Evolutionary conservation across 169 alveolate species (phyloP).

Genomic region (Babesia gibsoni): DNA sequence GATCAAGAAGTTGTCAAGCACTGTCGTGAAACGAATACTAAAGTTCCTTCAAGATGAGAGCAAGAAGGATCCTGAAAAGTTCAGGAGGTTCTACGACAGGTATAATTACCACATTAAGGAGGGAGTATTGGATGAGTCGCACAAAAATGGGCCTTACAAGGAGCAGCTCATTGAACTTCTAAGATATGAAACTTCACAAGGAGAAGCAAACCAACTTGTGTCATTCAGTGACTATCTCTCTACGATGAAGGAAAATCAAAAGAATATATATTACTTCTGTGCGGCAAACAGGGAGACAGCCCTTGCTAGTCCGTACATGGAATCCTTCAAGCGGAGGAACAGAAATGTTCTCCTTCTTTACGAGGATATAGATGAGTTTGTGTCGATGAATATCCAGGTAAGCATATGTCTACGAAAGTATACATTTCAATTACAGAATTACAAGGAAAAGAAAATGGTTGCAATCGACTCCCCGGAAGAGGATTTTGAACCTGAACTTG

Average conservation of each 20-base stretch:
- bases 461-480: conserved; percentile 71
- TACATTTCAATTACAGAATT: conserved; percentile 16
- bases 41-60: conserved; percentile 87
- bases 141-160: conserved; percentile 65
- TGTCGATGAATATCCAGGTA: conserved; percentile 77
- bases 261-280: conserved; percentile 83
- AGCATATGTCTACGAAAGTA: background rate
- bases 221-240: conserved; percentile 72
- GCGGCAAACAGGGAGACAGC: conserved; percentile 79
- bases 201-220: conserved; percentile 54
- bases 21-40: conserved; percentile 87
- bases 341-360: conserved; percentile 81
- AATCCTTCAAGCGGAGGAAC: conserved; percentile 73
- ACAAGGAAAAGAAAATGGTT: conserved; percentile 67
- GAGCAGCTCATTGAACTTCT: conserved; percentile 51
- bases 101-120: conserved; percentile 82
- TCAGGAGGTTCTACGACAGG: conserved; percentile 77
- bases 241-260: conserved; percentile 76
- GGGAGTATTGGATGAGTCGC: conserved; percentile 78
- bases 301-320: conserved; percentile 88
- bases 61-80: conserved; percentile 78
- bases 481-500: conserved; percentile 61
- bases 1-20: conserved; percentile 86
- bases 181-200: conserved; percentile 66
- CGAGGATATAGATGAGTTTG: conserved; percentile 88